These are phyloP conservation scores for Bipolaris victoriae DNA, from an alignment of 2,329 filamentous ascomycete species.

Conservation along the genomic window DNA sequence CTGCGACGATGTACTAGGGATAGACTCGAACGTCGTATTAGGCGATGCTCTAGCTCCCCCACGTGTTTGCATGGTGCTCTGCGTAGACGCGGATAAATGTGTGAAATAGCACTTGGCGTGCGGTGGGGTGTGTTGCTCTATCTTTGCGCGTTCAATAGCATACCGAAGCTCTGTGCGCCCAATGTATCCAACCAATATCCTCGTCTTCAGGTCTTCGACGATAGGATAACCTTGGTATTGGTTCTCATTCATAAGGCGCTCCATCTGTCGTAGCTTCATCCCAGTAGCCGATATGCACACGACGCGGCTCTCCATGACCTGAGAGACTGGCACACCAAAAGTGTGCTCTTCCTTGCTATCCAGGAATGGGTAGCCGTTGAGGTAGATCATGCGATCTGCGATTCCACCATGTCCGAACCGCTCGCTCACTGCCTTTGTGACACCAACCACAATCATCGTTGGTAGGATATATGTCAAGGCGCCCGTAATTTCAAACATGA, in stretches of 20 bases:
- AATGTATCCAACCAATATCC: conserved; percentile 85
- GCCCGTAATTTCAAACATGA: conserved; percentile 99
- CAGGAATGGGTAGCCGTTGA: conserved; percentile 94
- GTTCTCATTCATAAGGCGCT: conserved; percentile 76
- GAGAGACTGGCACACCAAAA: conserved; percentile 90
- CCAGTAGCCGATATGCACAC: conserved; percentile 76
- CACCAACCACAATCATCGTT: conserved; percentile 98
- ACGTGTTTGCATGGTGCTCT: conserved; percentile 32
- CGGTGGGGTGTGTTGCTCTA: conserved; percentile 64
- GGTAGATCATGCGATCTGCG: conserved; percentile 98
- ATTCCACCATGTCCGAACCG: conserved; percentile 95
- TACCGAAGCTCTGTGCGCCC: conserved; percentile 91
- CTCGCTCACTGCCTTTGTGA: conserved; percentile 91
- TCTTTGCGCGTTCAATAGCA: conserved; percentile 80
- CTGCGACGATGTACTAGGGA: conserved; percentile 60
- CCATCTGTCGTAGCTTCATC: conserved; percentile 76
- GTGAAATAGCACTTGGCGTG: conserved; percentile 77
- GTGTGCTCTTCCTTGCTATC: conserved; percentile 98
- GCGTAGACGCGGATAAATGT: conserved; percentile 39
- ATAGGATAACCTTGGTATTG: conserved; percentile 93
- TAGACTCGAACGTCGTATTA: conserved; percentile 64
- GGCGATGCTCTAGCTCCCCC: conserved; percentile 24
- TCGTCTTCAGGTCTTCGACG: conserved; percentile 73
- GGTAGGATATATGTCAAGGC: conserved; percentile 95
- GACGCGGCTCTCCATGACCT: conserved; percentile 82